Base-by-base conservation (phyloP, 2,329 filamentous ascomycete genomes). In the Trichoderma oligosporum region DNA sequence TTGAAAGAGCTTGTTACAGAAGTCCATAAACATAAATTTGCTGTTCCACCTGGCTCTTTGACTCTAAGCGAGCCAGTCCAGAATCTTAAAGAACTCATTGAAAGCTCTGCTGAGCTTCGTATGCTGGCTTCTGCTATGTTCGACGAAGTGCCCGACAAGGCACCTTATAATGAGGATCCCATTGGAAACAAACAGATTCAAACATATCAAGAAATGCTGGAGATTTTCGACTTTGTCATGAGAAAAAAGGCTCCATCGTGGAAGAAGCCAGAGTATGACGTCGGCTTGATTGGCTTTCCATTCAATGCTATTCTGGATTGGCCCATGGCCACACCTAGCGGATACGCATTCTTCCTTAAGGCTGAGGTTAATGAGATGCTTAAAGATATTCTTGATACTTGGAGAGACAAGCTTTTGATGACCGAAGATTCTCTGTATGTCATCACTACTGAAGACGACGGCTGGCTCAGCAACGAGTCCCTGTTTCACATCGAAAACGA, bases 261-360 rank as follows among this genome's bases (percentile, higher is more conserved):
- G 63, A 62, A 52, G 7, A 60, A 58, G 39, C 14, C 51, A 1
- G 54, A 56, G 2, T 29, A 42, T 6, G 60, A 56, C 3, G 20
- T 62, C 16, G 76, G 78, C 0, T 69, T 82, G 61, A 76, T 83
- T 18, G 81, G 81, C 0, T 69, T 81, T 2, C 82, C 82, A 0
- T 78, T 85, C 66, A 79, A 80, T 57, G 81, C 80, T 0, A 71
- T 85, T 7, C 68, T 85, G 11, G 79, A 83, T 63, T 85, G 80
- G 74, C 79, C 81, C 0, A 84, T 85, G 82, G 77, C 72, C 3
- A 84, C 80, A 0, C 71, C 73, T 0, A 76, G 73, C 25, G 82
- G 82, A 0, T 78, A 76, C 56, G 78, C 78, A 0, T 78, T 78
- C 35, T 85, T 84, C 64, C 71, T 82, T 1, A 74, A 78, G 36